These are phyloP conservation scores for Fusarium sp. DNA, from an alignment of 2,329 filamentous ascomycete genomes.

Conservation along the genomic window DNA sequence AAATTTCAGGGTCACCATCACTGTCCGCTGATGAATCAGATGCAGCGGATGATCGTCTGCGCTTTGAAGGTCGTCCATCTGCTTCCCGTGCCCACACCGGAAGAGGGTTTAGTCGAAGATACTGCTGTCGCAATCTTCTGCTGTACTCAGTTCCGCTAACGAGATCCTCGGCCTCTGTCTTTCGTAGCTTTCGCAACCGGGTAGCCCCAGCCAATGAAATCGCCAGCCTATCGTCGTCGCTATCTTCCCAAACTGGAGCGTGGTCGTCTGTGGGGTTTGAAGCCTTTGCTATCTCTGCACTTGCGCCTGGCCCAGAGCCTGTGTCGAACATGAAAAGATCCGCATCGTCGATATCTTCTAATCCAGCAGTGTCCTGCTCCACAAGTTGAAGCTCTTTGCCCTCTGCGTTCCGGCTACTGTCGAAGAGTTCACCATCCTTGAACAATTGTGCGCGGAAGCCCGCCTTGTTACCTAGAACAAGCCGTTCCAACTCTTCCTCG, in stretches of 20 bases:
- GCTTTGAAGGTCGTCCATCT: conserved; percentile 60
- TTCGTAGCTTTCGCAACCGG: conserved; percentile 82
- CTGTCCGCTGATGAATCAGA: conserved; percentile 63
- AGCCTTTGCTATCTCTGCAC: conserved; percentile 45
- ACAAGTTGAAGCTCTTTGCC: conserved; percentile 47
- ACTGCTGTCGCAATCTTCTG: conserved; percentile 81
- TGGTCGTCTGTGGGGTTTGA: conserved; percentile 46
- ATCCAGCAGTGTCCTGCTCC: conserved; percentile 58
- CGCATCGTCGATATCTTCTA: conserved; percentile 75
- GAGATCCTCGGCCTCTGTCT: conserved; percentile 83
- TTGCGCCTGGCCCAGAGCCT: conserved; percentile 56
- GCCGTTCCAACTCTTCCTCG: conserved; percentile 84
- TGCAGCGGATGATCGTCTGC: conserved; percentile 61
- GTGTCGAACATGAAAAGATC: conserved; percentile 88
- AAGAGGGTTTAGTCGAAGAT: conserved; percentile 65
- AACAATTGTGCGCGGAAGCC: conserved; percentile 82
- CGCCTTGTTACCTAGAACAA: conserved; percentile 88
- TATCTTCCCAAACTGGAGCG: conserved; percentile 86
- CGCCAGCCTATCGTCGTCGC: conserved; percentile 88
- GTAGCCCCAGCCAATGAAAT: conserved; percentile 82
- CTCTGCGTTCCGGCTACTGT: conserved; percentile 48
- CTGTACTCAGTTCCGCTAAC: conserved; percentile 89
- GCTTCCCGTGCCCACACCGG: conserved; percentile 67
- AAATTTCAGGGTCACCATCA: conserved; percentile 67
- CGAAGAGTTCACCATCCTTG: conserved; percentile 55